Percentiles rank a stretch among this genome's conserved stretches.
Conservation (phyloP, 1,284 basidiomycete genomes). For the Polyporus tsugae region DNA sequence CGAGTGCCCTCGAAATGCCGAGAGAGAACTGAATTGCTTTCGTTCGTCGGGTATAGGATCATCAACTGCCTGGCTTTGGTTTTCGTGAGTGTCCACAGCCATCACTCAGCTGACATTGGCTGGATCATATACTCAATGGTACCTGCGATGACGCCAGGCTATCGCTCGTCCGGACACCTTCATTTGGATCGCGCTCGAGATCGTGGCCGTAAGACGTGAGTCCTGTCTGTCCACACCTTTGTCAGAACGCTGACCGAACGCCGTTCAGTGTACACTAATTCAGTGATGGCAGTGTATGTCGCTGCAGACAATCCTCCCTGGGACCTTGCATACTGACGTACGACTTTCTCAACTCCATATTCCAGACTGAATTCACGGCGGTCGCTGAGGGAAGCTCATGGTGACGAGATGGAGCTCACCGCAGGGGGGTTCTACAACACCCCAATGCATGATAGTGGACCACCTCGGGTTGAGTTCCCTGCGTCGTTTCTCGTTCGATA, state of each 20-base stretch:
- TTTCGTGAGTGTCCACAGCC: constrained; percentile 5
- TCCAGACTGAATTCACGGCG: constrained; percentile 10
- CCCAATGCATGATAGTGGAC: not conserved
- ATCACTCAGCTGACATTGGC: not conserved
- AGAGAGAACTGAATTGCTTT: not conserved
- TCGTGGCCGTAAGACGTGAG: constrained; percentile 3
- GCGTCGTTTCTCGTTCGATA: not conserved
- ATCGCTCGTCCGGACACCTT: constrained; percentile 10
- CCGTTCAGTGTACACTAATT: constrained; percentile 10
- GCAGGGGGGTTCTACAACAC: not conserved
- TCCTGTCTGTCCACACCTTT: not conserved
- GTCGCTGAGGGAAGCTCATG: not conserved
- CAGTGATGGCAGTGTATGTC: constrained; percentile 11
- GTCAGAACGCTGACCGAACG: not conserved
- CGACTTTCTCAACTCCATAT: not conserved
- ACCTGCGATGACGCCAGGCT: not conserved
- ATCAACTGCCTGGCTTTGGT: constrained; percentile 2
- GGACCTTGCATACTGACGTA: not conserved
- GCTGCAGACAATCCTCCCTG: too few relatives aligned
- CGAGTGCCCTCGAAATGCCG: too few relatives aligned
- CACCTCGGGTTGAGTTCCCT: not conserved
- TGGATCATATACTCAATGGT: not conserved
- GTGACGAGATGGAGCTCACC: not conserved
- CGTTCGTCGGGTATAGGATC: not conserved
- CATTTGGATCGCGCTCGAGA: constrained; percentile 14